phyloP scores from a whole-genome alignment of 192 early-diverging fungal genomes.

The Chytriomyces hyalinus region DNA sequence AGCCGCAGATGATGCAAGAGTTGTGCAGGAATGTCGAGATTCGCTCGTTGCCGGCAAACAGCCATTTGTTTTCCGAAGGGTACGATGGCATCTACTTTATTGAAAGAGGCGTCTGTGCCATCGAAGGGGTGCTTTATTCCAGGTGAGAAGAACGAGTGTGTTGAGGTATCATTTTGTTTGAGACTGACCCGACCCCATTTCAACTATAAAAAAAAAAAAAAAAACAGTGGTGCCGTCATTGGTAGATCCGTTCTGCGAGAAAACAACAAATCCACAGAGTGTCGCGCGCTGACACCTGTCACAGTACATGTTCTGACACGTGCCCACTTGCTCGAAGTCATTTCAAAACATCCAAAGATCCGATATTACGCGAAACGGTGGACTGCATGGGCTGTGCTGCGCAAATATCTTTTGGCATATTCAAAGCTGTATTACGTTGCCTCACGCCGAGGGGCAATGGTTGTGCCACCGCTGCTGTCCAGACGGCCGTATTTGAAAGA shows the following conservation, averaged over 20 bases:
- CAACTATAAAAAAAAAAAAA: not conserved
- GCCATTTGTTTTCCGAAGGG: conserved; percentile 53
- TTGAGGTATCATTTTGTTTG: not conserved
- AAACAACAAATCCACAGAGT: conserved; percentile 48
- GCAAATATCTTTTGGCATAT: conserved; percentile 54
- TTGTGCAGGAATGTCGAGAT: conserved; percentile 54
- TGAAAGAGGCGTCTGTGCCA: conserved; percentile 52
- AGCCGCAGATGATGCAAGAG: conserved; percentile 56
- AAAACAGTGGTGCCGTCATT: conserved; percentile 46
- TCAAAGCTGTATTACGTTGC: conserved; percentile 53
- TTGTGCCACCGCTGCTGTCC: conserved; percentile 49
- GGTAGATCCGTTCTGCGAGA: conserved; percentile 54
- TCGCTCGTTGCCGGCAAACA: conserved; percentile 43
- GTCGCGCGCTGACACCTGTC: conserved; percentile 53
- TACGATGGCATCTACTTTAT: conserved; percentile 59
- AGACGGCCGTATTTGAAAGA: conserved; percentile 48
- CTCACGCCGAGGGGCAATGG: conserved; percentile 48
- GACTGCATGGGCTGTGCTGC: conserved; percentile 56
- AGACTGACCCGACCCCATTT: not conserved
- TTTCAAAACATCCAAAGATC: conserved; percentile 54
- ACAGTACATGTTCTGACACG: conserved; percentile 45
- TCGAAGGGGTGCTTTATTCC: conserved; percentile 57
- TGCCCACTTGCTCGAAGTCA: conserved; percentile 32
- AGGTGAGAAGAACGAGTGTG: conserved; percentile 29
- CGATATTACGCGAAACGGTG: conserved; percentile 59